Base-by-base conservation (phyloP, 2,329 filamentous ascomycete genomes). In the Ilyonectria robusta region DNA sequence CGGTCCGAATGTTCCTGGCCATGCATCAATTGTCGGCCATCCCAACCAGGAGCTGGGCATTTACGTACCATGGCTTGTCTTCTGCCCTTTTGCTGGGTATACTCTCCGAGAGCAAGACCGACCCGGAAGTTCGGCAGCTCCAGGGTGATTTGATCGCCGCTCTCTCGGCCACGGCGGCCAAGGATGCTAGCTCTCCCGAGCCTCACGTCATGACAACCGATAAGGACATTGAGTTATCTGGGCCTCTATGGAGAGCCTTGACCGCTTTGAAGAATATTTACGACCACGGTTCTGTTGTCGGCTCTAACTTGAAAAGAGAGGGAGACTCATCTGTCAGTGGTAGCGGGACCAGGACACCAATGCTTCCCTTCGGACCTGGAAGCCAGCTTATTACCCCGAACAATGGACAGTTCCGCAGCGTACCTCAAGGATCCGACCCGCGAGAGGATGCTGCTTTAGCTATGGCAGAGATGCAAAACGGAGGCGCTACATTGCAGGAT, bases 1-100 rank as follows among this genome's bases (percentile, higher is more conserved):
- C 89, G 13, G 89, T 92, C 11, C 86, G 88, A 46, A 92, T 91
- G 89, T 92, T 91, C 74, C 81, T 92, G 23, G 88, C 89, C 17
- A 92, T 92, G 89, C 89, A 92, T 76, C 89, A 91, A 69, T 80
- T 92, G 33, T 91, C 89, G 2, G 87, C 90, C 9, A 91, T 91
- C 53, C 89, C 89, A 1, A 92, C 89, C 0, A 83, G 89, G 29
- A 91, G 88, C 63, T 92, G 89, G 89, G 89, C 89, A 0, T 91
- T 91, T 67, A 92, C 89, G 1, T 91, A 91, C 65, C 89, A 92
- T 72, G 89, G 89, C 1, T 83, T 92, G 8, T 91, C 89, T 9
- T 92, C 89, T 0, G 89, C 89, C 1, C 84, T 92, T 4, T 81
- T 92, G 4, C 85, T 92, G 9, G 89, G 89, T 17, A 90, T 92